Conservation (phyloP, 176 grass and related monocot species). For the Hsuehochloa calcarea region DNA sequence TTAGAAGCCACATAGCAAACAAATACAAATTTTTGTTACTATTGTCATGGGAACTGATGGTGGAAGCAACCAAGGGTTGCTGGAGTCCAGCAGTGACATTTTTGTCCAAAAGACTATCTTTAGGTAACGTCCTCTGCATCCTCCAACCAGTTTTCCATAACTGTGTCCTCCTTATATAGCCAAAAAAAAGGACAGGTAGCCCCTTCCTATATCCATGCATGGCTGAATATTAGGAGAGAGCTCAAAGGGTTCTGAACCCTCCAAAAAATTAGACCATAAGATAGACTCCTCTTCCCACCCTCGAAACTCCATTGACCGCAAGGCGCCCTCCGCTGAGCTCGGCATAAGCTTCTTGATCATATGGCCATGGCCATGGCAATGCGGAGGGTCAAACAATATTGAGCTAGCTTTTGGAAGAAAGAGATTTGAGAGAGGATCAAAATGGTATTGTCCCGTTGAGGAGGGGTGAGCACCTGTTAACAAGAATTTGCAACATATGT, state of each 20-base stretch:
- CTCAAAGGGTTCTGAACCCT: constrained; percentile 32
- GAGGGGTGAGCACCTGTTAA: constrained; percentile 12
- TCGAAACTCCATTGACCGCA: constrained; percentile 32
- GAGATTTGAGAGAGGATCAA: constrained; percentile 17
- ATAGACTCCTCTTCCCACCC: constrained; percentile 26
- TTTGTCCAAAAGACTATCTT: constrained; percentile 36
- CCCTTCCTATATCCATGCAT: constrained; percentile 34
- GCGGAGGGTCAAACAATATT: constrained; percentile 24
- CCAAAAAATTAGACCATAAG: constrained; percentile 36
- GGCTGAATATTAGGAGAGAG: constrained; percentile 26
- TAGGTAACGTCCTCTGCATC: constrained; percentile 32
- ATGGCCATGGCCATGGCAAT: background rate
- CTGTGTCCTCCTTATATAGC: constrained; percentile 40
- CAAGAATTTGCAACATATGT: constrained; percentile 22
- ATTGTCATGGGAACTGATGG: constrained; percentile 2
- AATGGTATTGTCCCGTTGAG: constrained; percentile 20
- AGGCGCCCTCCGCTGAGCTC: constrained; percentile 30
- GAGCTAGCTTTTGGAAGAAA: constrained; percentile 24
- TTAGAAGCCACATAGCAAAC: background rate
- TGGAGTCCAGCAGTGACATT: constrained; percentile 21
- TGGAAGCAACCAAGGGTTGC: background rate
- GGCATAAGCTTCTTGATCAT: constrained; percentile 2
- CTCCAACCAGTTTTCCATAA: constrained; percentile 41
- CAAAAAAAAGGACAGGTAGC: constrained; percentile 7
- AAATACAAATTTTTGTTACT: background rate